phyloP scores from a whole-genome alignment of 2,329 filamentous ascomycete species.

The Massarina eburnea region DNA sequence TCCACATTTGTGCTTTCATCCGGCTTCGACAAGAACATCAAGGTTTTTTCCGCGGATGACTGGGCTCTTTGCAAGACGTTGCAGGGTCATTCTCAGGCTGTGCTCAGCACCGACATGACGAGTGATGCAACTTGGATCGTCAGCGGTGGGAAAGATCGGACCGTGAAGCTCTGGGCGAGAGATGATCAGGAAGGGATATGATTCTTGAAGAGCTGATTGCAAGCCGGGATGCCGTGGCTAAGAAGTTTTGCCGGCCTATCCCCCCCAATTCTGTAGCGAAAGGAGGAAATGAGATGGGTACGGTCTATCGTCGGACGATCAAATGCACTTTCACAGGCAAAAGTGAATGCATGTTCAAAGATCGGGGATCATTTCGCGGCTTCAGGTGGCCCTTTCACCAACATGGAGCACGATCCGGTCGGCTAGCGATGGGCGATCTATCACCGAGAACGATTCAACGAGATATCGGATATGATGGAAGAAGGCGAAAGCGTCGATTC shows the following conservation, averaged over 20 bases:
- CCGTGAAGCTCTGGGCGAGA: conserved; percentile 92
- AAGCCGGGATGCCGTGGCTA: not conserved
- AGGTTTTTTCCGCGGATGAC: conserved; percentile 94
- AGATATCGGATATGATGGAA: not conserved
- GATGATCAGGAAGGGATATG: conserved; percentile 55
- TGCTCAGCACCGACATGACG: conserved; percentile 87
- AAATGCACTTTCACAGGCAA: not conserved
- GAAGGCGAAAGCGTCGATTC: not conserved
- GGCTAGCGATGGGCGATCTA: not conserved
- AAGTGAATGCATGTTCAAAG: not conserved
- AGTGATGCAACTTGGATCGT: conserved; percentile 88
- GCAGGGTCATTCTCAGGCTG: conserved; percentile 87
- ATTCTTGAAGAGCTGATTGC: conserved; percentile 14
- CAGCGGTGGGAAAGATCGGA: conserved; percentile 90
- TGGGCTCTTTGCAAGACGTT: conserved; percentile 88
- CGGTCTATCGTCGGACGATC: too few relatives aligned
- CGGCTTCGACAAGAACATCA: conserved; percentile 93
- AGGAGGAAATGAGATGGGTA: not conserved
- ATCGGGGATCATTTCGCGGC: not conserved
- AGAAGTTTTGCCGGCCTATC: not conserved
- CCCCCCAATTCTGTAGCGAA: not conserved
- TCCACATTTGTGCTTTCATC: conserved; percentile 89
- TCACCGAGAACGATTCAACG: not conserved
- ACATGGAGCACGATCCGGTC: not conserved
- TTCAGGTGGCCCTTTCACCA: not conserved